phyloP scores from a whole-genome alignment of 225 moss, liverwort and hornwort species.

The Physcomitrellopsis africana region DNA sequence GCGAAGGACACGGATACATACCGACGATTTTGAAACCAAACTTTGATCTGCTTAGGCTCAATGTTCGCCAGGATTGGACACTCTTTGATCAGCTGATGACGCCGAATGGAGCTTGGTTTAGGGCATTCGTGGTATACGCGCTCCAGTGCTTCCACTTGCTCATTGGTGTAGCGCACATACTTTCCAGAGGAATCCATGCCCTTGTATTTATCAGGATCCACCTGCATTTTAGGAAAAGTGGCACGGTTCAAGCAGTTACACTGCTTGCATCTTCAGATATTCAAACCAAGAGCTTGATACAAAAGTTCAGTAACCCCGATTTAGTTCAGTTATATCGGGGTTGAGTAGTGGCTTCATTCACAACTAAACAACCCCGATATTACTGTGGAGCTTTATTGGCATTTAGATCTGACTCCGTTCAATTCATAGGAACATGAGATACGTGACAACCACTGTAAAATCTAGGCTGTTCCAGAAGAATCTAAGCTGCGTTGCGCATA shows the following conservation, averaged over 20 bases:
- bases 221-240: conserved; percentile 36
- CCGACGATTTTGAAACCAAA: conserved; percentile 70
- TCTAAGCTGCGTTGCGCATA: too few species aligned
- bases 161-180: conserved; percentile 65
- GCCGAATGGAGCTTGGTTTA: conserved; percentile 62
- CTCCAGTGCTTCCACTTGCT: conserved; percentile 71
- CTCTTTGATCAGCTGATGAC: conserved; percentile 65
- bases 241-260: conserved; percentile 18
- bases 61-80: conserved; percentile 61
- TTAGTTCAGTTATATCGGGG: too few species aligned
- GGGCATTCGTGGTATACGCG: conserved; percentile 70
- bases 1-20: conserved; percentile 26
- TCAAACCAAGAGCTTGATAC: background rate
- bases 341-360: too few species aligned
- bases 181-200: conserved; percentile 72
- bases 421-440: too few species aligned
- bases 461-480: too few species aligned
- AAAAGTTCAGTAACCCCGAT: too few species aligned
- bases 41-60: conserved; percentile 71
- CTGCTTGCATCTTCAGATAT: conserved; percentile 10
- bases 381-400: too few species aligned
- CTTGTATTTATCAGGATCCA: conserved; percentile 50
- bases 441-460: too few species aligned
- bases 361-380: too few species aligned
- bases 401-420: too few species aligned